A percentile compares a stretch with the other conserved stretches of the same genome.
Conservation (phyloP, 805 yeast species). For the Candida sakaeoensis region DNA sequence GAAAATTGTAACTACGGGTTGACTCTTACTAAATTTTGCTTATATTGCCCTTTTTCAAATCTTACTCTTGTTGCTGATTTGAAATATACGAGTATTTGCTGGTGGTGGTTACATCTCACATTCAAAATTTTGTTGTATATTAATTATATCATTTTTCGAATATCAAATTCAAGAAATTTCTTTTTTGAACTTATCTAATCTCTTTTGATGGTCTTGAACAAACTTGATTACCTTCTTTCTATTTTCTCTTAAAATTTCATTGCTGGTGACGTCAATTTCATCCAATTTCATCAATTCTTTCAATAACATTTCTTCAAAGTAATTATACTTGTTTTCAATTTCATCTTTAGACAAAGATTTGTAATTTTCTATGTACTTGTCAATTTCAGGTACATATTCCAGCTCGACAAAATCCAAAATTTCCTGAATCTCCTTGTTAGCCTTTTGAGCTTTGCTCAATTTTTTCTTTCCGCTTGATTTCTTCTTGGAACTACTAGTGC, state of each 20-base stretch:
- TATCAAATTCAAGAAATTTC: constrained; percentile 15
- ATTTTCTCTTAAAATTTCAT: constrained; percentile 48
- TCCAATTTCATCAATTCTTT: constrained; percentile 66
- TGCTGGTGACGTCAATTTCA: constrained; percentile 53
- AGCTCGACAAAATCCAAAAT: constrained; percentile 39
- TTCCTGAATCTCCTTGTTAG: constrained; percentile 35
- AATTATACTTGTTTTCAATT: constrained; percentile 48
- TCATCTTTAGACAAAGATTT: constrained; percentile 25
- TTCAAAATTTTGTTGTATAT: too few species aligned
- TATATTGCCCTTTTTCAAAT: too few species aligned
- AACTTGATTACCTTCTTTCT: constrained; percentile 58
- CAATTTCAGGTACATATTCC: constrained; percentile 37
- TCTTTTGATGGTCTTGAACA: constrained; percentile 56
- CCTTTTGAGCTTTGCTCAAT: constrained; percentile 35
- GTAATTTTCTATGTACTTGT: constrained; percentile 28
- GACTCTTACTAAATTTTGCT: too few species aligned
- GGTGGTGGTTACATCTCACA: too few species aligned
- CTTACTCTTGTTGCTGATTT: too few species aligned
- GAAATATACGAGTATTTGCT: too few species aligned
- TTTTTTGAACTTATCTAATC: constrained; percentile 47
- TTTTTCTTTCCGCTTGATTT: constrained; percentile 30
- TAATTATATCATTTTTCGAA: background rate
- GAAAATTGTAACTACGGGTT: too few species aligned
- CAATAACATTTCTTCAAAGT: constrained; percentile 63
- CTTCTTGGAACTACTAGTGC: constrained; percentile 10